Evolutionary conservation across 495 filamentous ascomycete genomes (phyloP), one percentile per base, ranked within the genome.

Genomic region (Barbatosphaeria neglecta): DNA sequence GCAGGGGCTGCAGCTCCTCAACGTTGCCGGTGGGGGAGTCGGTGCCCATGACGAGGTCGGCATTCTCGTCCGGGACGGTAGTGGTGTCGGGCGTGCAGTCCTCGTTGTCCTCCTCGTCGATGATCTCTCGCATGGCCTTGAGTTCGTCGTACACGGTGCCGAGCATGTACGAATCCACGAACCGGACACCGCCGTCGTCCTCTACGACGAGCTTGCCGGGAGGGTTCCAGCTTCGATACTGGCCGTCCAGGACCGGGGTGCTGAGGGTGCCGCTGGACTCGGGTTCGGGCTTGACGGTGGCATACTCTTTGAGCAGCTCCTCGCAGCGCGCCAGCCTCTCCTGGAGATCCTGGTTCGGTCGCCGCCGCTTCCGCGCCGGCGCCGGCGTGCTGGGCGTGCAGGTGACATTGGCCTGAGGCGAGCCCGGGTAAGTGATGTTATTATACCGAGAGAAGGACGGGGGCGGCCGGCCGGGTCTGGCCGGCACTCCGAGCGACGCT

Each of bases 1-100:
- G 64, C 11, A 64, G 60, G 0, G 84, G 84, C 65, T 86, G 83
- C 9, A 83, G 61, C 24, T 59, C 55, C 54, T 67, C 62, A 15
- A 61, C 22, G 31, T 57, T 58, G 6, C 57, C 44, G 23, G 56
- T 47, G 16, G 62, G 50, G 6, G 45, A 44, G 27, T 61, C 60
- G 39, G 44, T 50, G 11, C 54, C 53, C 19, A 67, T 45, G 22
- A 74, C 22, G 20, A 71, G 40, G n/a, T 62, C 64, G 23, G 60
- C 59, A 43, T 68, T 64, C 37, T 60, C 63, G 44, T 70, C 68
- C 16, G 67, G 60, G n/a, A 53, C 53, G 31, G 27, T n/a, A n/a
- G 41, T 42, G 39, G 39, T 41, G 1, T 41, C 39, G 2, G 39
- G 39, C 50, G 52, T 48, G 25, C 46, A 24, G 8, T 55, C 56